These are phyloP conservation scores for Gossypium ekmanianum DNA, from an alignment of 345 rosid genomes.

Conservation along the genomic window DNA sequence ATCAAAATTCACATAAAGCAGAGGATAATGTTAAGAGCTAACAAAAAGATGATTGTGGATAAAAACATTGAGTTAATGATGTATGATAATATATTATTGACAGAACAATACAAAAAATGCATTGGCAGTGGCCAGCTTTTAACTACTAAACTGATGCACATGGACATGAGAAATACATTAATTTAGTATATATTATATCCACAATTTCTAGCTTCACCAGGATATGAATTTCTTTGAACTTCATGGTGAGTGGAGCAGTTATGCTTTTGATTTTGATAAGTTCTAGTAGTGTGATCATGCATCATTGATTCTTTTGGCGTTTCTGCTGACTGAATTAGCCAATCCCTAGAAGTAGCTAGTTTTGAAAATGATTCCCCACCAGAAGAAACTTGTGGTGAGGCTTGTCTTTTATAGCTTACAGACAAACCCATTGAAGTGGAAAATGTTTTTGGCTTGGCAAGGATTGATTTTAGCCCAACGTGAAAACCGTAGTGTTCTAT, in stretches of 20 bases:
- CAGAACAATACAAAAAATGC: neutral
- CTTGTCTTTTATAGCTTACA: neutral
- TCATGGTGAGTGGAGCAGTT: slow-evolving; percentile 23
- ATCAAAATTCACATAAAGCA: neutral
- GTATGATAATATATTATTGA: neutral
- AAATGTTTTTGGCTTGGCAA: slow-evolving; percentile 13
- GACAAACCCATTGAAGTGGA: slow-evolving; percentile 7
- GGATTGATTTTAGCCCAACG: neutral
- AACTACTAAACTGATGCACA: neutral
- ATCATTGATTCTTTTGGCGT: neutral
- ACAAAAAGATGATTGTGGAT: too few relatives aligned
- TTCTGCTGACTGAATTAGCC: slow-evolving; percentile 20
- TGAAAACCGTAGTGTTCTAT: neutral
- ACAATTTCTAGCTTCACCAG: neutral
- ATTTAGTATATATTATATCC: neutral
- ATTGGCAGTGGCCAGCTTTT: neutral
- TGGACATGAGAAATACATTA: neutral
- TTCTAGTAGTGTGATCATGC: neutral
- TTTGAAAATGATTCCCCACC: neutral
- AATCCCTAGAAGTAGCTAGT: slow-evolving; percentile 5
- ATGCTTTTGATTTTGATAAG: slow-evolving; percentile 16
- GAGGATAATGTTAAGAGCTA: neutral
- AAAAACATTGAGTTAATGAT: neutral
- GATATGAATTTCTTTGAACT: slow-evolving; percentile 8
- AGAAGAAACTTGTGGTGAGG: slow-evolving; percentile 16